Base-by-base conservation (phyloP, 2,329 filamentous ascomycete genomes). In the Aureobasidium sp. region DNA sequence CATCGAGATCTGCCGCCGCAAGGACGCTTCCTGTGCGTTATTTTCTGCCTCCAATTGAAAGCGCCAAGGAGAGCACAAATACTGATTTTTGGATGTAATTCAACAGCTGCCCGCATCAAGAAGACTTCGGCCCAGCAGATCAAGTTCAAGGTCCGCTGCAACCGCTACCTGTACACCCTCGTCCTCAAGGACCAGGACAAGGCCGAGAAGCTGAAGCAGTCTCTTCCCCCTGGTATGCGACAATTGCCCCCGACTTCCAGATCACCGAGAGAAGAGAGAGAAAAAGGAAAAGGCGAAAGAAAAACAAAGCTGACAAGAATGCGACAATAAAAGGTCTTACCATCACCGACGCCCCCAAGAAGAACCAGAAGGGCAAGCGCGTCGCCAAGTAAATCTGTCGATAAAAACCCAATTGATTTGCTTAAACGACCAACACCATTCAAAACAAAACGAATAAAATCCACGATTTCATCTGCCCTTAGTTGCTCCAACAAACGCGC, bases 61-160 rank as follows among this genome's bases (percentile, higher is more conserved):
- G 22, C 61, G 29, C 29, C 44, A 52, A 44, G 47, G 22, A 31
- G 45, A 31, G 5, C 11, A 31, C 5, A 22, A 49, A 22, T n/a
- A 51, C 48, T 51, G 34, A 52, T 52, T 39, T 49, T 51, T 17
- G 34, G 15, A 25, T 39, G 29, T 25, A 25, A 25, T n/a, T 17
- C 12, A 11, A 51, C 67, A 81, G 79, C 79, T 66, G 79, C 79
- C 66, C 76, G 78, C 71, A 79, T 82, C 74, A 81, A 97, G 91
- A 94, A 95, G 86, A 96, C 88, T 87, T 88, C 87, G 81, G 82
- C 83, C 76, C 85, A 88, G 78, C 88, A 93, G 85, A 92, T 94
- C 88, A 99, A 99, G 89, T 97, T 99, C 91, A 99, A 99, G 91
- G 93, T 99, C 86, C 91, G 94, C 81, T 97, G 94, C 89, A 85